Evolutionary conservation across 2,329 filamentous ascomycete species (phyloP).

Genomic region (Knufia petricola): DNA sequence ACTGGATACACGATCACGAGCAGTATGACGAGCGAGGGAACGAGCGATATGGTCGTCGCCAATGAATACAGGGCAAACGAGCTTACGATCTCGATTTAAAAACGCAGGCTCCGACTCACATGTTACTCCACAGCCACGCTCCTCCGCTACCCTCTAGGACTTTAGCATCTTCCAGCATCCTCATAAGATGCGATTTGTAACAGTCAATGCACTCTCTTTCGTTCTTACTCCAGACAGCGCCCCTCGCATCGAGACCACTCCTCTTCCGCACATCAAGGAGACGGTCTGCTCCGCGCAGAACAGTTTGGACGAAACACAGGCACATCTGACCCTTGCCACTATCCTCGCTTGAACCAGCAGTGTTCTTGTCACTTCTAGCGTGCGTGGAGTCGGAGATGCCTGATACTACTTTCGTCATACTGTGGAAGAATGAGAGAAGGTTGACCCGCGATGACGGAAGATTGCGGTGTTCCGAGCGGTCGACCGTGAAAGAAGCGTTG

Average conservation of each 20-base stretch:
- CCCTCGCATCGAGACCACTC: constrained; percentile 13
- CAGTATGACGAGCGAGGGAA: too few species aligned
- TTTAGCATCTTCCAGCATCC: constrained; percentile 1
- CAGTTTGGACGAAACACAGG: constrained; percentile 22
- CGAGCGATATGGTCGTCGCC: too few species aligned
- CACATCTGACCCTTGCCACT: constrained; percentile 19
- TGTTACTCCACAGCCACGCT: constrained; percentile 9
- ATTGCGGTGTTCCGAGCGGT: not conserved
- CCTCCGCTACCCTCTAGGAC: constrained; percentile 4
- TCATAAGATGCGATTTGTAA: constrained; percentile 3
- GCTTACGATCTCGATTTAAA: too few species aligned
- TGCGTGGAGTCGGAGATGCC: constrained; percentile 23
- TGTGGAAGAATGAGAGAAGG: constrained; percentile 22
- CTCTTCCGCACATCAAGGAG: constrained; percentile 16
- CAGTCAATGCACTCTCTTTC: constrained; percentile 16
- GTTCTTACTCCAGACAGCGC: constrained; percentile 16
- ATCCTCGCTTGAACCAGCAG: not conserved
- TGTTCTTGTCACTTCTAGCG: constrained; percentile 10
- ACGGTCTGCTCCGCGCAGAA: constrained; percentile 22
- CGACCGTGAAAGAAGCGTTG: not conserved
- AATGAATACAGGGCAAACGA: too few species aligned
- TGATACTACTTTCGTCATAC: constrained; percentile 21
- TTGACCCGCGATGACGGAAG: constrained; percentile 23
- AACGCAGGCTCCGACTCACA: too few species aligned
- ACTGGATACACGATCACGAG: too few species aligned